Percentiles rank a stretch among this genome's conserved stretches.
Conservation (phyloP, 2,329 filamentous ascomycete genomes). For the Diplodia seriata region DNA sequence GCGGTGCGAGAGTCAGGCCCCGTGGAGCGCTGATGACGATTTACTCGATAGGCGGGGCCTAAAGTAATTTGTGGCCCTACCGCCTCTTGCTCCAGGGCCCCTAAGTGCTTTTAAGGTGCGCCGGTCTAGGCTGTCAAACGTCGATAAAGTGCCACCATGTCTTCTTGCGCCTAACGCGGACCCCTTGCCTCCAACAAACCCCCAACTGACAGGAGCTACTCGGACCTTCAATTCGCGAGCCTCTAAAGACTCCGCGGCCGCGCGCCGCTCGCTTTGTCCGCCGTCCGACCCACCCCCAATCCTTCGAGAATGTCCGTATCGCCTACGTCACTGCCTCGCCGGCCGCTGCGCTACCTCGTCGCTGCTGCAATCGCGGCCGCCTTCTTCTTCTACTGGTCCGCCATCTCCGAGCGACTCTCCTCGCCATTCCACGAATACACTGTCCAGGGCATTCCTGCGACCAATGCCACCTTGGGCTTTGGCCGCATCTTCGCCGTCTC, state of each 20-base stretch:
- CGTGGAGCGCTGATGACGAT: slow-evolving; percentile 23
- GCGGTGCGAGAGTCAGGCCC: slow-evolving; percentile 27
- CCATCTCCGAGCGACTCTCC: slow-evolving; percentile 12
- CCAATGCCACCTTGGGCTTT: slow-evolving; percentile 50
- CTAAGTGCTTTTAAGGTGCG: slow-evolving; percentile 23
- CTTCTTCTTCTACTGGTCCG: slow-evolving; percentile 30
- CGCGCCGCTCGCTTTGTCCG: slow-evolving; percentile 27
- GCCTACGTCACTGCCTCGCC: slow-evolving; percentile 33
- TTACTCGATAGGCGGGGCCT: slow-evolving; percentile 16
- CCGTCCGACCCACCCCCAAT: slow-evolving; percentile 8
- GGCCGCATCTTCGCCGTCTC: slow-evolving; percentile 53
- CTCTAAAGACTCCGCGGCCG: slow-evolving; percentile 26
- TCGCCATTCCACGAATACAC: slow-evolving; percentile 16
- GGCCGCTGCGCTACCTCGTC: slow-evolving; percentile 32
- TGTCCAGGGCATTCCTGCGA: slow-evolving; percentile 34
- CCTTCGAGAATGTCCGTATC: slow-evolving; percentile 30
- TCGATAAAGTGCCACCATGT: slow-evolving; percentile 28
- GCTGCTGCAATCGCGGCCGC: slow-evolving; percentile 20
- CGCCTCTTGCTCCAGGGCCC: slow-evolving; percentile 13
- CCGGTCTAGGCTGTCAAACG: slow-evolving; percentile 12
- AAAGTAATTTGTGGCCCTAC: slow-evolving; percentile 24
- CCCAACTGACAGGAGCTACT: not conserved
- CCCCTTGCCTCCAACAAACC: slow-evolving; percentile 26
- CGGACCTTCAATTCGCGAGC: slow-evolving; percentile 15
- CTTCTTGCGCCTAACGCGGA: slow-evolving; percentile 28